Conservation (phyloP, 371 early-diverging fungal species). For the Circinella umbellata region DNA sequence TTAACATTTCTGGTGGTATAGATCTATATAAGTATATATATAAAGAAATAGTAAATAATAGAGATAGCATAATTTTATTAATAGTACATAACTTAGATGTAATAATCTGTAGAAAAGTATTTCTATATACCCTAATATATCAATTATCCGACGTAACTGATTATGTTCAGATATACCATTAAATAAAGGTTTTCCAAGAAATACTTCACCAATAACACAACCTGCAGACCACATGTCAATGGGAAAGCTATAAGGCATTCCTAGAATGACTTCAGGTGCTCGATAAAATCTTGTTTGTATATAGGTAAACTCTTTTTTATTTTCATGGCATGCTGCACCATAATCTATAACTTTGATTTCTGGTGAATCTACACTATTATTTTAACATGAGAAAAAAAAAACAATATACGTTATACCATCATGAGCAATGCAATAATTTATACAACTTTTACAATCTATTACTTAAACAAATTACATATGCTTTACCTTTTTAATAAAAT, state of each 20-base stretch:
- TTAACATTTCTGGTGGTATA: slow-evolving; percentile 85
- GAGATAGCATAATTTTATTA: too few relatives aligned
- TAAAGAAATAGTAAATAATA: background rate
- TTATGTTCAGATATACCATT: slow-evolving; percentile 93
- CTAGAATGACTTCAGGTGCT: slow-evolving; percentile 96
- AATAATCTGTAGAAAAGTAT: background rate
- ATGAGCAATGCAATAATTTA: background rate
- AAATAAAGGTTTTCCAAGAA: slow-evolving; percentile 88
- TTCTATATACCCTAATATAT: slow-evolving; percentile 72
- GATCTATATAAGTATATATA: slow-evolving; percentile 30
- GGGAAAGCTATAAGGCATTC: slow-evolving; percentile 85
- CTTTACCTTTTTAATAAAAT: slow-evolving; percentile 91
- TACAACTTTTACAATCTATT: background rate
- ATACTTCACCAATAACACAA: slow-evolving; percentile 98
- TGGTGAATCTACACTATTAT: slow-evolving; percentile 67
- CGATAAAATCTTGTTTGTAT: slow-evolving; percentile 98
- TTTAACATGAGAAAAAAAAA: background rate
- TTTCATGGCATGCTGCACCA: slow-evolving; percentile 93
- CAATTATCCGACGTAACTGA: slow-evolving; percentile 87
- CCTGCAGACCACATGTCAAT: slow-evolving; percentile 99
- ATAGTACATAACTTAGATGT: too few relatives aligned
- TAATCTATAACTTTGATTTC: slow-evolving; percentile 98
- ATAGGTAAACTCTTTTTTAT: slow-evolving; percentile 87
- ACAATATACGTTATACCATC: slow-evolving; percentile 4
- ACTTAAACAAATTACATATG: background rate